Evolutionary conservation across 352 stramenopile genomes (phyloP).

Genomic region (Globisporangium cederbergense): DNA sequence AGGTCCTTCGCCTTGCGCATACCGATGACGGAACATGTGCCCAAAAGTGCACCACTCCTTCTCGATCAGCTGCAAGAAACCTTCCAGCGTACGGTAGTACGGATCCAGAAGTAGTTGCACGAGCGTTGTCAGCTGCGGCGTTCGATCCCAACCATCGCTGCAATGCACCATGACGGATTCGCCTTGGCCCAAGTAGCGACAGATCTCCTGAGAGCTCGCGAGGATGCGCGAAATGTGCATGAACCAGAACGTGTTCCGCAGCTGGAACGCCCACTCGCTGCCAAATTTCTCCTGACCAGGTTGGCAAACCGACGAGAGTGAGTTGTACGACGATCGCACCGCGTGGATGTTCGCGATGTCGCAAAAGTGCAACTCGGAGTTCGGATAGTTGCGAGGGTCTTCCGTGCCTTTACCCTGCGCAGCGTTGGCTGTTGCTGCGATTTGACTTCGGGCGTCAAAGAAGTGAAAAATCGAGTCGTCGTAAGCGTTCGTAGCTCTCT

Average conservation of each 20-base stretch:
- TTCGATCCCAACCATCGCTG: constrained; percentile 99
- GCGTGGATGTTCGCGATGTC: constrained; percentile 99
- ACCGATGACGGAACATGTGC: constrained; percentile 97
- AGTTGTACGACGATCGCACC: constrained; percentile 88
- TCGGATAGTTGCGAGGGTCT: constrained; percentile 93
- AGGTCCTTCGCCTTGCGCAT: constrained; percentile 92
- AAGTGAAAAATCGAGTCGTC: constrained; percentile 81
- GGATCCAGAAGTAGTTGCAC: constrained; percentile 97
- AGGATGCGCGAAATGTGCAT: constrained; percentile 95
- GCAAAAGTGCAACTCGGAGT: constrained; percentile 96
- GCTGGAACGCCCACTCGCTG: constrained; percentile 75
- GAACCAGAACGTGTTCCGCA: constrained; percentile 98
- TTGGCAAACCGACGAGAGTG: constrained; percentile 75
- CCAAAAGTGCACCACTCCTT: constrained; percentile 99
- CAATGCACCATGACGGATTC: constrained; percentile 98
- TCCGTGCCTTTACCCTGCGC: constrained; percentile 87
- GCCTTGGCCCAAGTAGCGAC: constrained; percentile 91
- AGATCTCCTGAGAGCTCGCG: constrained; percentile 91
- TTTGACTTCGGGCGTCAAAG: constrained; percentile 82
- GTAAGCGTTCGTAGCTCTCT: constrained; percentile 53
- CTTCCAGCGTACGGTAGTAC: constrained; percentile 96
- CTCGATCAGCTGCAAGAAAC: constrained; percentile 95
- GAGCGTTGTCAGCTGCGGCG: constrained; percentile 93
- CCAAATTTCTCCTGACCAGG: constrained; percentile 70
- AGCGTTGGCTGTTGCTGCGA: constrained; percentile 81